phyloP scores from a whole-genome alignment of 345 rosid species.

The Sisymbrium altissimum region DNA sequence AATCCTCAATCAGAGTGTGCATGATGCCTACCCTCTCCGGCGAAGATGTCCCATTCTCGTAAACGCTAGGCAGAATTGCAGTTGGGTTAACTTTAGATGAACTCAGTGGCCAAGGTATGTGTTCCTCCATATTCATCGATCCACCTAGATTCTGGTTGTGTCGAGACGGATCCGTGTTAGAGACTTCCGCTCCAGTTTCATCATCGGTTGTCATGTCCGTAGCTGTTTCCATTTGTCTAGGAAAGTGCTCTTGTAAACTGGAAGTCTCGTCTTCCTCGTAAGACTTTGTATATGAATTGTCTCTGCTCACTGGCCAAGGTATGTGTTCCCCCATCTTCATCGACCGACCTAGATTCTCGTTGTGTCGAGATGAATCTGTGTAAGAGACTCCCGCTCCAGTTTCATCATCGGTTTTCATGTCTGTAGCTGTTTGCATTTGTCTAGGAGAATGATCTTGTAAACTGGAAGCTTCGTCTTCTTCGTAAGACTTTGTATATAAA shows the following conservation, averaged over 20 bases:
- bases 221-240: slow-evolving; percentile 15
- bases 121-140: slow-evolving; percentile 14
- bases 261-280: slow-evolving; percentile 14
- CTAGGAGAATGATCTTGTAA: slow-evolving; percentile 1
- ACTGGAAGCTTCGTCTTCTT: slow-evolving; percentile 16
- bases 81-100: slow-evolving; percentile 10
- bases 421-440: slow-evolving; percentile 15
- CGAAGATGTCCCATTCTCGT: slow-evolving; percentile 27
- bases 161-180: background rate
- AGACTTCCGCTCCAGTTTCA: slow-evolving; percentile 1
- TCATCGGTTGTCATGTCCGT: slow-evolving; percentile 12
- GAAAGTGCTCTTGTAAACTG: background rate
- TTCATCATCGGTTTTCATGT: slow-evolving; percentile 18
- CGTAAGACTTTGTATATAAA: background rate
- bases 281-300: background rate
- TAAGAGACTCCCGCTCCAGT: background rate
- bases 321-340: slow-evolving; percentile 18
- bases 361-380: background rate
- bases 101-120: slow-evolving; percentile 26
- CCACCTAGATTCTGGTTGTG: slow-evolving; percentile 10
- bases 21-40: slow-evolving; percentile 6
- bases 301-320: slow-evolving; percentile 20
- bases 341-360: slow-evolving; percentile 10
- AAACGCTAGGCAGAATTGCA: background rate
- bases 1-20: slow-evolving; percentile 12